These are phyloP conservation scores for Pyronema domesticum DNA, from an alignment of 495 filamentous ascomycete genomes.

Conservation along the genomic window DNA sequence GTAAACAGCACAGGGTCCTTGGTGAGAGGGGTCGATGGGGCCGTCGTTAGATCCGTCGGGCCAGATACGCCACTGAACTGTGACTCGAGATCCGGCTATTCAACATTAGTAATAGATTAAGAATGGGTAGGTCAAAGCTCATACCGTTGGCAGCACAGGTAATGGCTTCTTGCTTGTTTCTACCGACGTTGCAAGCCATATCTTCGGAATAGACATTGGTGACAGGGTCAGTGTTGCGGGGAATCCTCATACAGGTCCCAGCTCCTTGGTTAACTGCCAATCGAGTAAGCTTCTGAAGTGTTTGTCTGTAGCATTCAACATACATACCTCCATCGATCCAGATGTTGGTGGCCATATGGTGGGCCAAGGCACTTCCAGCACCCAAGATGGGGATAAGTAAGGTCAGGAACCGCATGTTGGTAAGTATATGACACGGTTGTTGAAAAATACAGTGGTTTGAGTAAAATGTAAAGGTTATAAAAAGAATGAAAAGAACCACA, in stretches of 20 bases:
- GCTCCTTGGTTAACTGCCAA: slow-evolving; percentile 39
- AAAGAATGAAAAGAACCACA: too few relatives aligned
- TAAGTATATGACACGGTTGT: too few relatives aligned
- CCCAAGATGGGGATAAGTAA: not conserved
- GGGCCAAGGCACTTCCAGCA: slow-evolving; percentile 26
- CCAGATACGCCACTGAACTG: slow-evolving; percentile 44
- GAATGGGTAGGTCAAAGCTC: not conserved
- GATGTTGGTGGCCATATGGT: slow-evolving; percentile 51
- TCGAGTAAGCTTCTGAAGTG: too few relatives aligned
- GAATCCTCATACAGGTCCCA: slow-evolving; percentile 53
- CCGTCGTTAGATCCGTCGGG: slow-evolving; percentile 38
- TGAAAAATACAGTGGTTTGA: too few relatives aligned
- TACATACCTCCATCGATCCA: slow-evolving; percentile 35
- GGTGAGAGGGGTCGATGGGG: slow-evolving; percentile 43
- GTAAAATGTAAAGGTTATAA: too few relatives aligned
- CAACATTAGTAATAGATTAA: not conserved
- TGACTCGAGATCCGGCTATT: slow-evolving; percentile 34
- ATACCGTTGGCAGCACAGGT: slow-evolving; percentile 12
- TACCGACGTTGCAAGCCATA: slow-evolving; percentile 44
- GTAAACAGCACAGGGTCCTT: slow-evolving; percentile 56
- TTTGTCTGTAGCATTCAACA: too few relatives aligned
- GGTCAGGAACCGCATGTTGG: too few relatives aligned
- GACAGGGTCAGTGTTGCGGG: slow-evolving; percentile 39
- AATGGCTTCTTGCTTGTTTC: slow-evolving; percentile 5
- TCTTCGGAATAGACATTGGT: slow-evolving; percentile 34